A percentile compares a stretch with the other conserved stretches of the same genome.
Conservation (phyloP, 2,329 filamentous ascomycete genomes). For the Pseudocercospora crystallina region DNA sequence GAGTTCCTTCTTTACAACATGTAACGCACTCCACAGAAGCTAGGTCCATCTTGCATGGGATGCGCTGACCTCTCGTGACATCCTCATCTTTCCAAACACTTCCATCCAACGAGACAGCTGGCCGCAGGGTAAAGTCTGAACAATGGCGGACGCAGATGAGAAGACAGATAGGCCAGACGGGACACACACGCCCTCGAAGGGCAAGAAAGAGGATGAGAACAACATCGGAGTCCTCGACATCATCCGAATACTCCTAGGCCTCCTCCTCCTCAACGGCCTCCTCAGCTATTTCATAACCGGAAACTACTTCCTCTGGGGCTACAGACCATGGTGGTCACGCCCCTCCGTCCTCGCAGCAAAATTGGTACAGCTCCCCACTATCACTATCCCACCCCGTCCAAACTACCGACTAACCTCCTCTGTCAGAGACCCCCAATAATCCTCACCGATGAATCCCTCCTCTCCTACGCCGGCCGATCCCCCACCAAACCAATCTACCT, state of each 20-base stretch:
- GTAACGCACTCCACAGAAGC: too few species aligned
- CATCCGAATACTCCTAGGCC: conserved; percentile 35
- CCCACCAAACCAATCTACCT: conserved; percentile 78
- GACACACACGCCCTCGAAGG: too few species aligned
- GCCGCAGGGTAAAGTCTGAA: too few species aligned
- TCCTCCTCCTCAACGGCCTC: conserved; percentile 37
- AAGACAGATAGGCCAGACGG: too few species aligned
- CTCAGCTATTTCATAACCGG: conserved; percentile 42
- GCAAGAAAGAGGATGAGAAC: too few species aligned
- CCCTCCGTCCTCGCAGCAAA: conserved; percentile 42
- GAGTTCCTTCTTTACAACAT: too few species aligned
- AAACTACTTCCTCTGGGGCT: conserved; percentile 66
- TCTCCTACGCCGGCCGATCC: conserved; percentile 75
- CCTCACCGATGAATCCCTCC: conserved; percentile 74
- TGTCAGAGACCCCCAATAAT: conserved; percentile 57
- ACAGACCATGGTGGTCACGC: conserved; percentile 61
- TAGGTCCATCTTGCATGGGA: too few species aligned
- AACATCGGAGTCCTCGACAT: conserved; percentile 29
- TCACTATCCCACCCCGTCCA: neutral
- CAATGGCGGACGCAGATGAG: too few species aligned
- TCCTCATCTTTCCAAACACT: too few species aligned
- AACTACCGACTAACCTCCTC: neutral
- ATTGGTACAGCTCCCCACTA: conserved; percentile 7
- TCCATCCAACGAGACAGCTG: too few species aligned
- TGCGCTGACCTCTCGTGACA: too few species aligned